Conservation (phyloP, 495 filamentous ascomycete species). For the Penicillium riverlandense region DNA sequence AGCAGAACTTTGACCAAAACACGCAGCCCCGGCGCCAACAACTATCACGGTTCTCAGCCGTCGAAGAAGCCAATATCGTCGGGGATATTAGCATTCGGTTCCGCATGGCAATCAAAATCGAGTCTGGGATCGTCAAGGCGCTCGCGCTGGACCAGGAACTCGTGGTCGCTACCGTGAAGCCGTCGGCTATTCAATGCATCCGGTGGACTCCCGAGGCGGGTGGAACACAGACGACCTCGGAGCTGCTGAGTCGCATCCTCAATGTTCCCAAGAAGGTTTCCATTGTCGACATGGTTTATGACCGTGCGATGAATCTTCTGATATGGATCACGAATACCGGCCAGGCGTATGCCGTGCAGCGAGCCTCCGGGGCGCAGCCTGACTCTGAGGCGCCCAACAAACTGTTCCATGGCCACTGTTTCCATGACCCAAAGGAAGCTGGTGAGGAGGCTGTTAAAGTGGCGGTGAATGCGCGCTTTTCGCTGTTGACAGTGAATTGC, state of each 20-base stretch:
- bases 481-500: slow-evolving; percentile 82
- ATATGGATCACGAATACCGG: slow-evolving; percentile 92
- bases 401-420: slow-evolving; percentile 85
- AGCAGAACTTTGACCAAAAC: slow-evolving; percentile 64
- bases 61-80: slow-evolving; percentile 68
- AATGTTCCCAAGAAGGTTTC: slow-evolving; percentile 73
- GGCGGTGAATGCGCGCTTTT: slow-evolving; percentile 90
- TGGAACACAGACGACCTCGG: slow-evolving; percentile 82
- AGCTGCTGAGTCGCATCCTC: slow-evolving; percentile 78
- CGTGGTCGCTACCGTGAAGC: slow-evolving; percentile 87
- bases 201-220: slow-evolving; percentile 80
- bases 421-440: slow-evolving; percentile 62
- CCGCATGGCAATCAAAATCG: slow-evolving; percentile 96
- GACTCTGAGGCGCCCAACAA: slow-evolving; percentile 42
- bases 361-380: slow-evolving; percentile 30
- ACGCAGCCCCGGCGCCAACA: slow-evolving; percentile 66
- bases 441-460: slow-evolving; percentile 60
- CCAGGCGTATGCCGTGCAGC: slow-evolving; percentile 86
- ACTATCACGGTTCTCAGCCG: slow-evolving; percentile 52
- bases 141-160: slow-evolving; percentile 89
- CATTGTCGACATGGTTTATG: slow-evolving; percentile 84
- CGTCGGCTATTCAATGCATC: slow-evolving; percentile 92
- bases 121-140: slow-evolving; percentile 85
- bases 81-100: slow-evolving; percentile 84
- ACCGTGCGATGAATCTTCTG: slow-evolving; percentile 93